Conservation (phyloP, 805 yeast species). For the Ogataea parapolymorpha region DNA sequence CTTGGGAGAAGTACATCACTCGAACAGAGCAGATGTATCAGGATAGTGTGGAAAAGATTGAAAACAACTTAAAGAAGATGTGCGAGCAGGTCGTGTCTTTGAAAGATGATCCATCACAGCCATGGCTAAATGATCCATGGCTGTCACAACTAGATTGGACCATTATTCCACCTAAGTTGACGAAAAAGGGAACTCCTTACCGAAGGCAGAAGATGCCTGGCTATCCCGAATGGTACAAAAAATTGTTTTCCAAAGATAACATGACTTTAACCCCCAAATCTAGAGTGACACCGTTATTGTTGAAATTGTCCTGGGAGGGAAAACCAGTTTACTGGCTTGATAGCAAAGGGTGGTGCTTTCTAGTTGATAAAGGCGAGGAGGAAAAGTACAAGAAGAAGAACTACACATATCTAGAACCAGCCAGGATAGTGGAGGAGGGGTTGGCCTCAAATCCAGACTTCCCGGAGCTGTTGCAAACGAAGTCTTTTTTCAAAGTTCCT, state of each 20-base stretch:
- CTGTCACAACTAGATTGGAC: slow-evolving; percentile 87
- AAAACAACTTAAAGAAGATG: slow-evolving; percentile 51
- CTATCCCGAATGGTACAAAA: slow-evolving; percentile 90
- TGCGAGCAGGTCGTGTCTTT: slow-evolving; percentile 56
- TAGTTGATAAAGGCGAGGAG: slow-evolving; percentile 45
- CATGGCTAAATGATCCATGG: slow-evolving; percentile 75
- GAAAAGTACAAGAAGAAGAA: slow-evolving; percentile 37
- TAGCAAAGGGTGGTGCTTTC: slow-evolving; percentile 84
- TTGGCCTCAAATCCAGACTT: slow-evolving; percentile 5
- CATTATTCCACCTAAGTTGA: slow-evolving; percentile 52
- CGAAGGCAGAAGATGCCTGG: slow-evolving; percentile 84
- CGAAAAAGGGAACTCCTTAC: slow-evolving; percentile 64
- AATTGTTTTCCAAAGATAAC: slow-evolving; percentile 38
- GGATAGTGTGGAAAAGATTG: slow-evolving; percentile 53
- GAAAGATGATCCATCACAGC: slow-evolving; percentile 41
- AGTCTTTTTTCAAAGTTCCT: slow-evolving; percentile 64
- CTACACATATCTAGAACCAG: slow-evolving; percentile 28
- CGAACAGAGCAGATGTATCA: slow-evolving; percentile 67
- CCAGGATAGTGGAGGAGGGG: slow-evolving; percentile 16
- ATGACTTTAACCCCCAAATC: slow-evolving; percentile 67
- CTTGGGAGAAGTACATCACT: slow-evolving; percentile 73
- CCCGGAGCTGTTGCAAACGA: slow-evolving; percentile 15
- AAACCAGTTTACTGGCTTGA: slow-evolving; percentile 81
- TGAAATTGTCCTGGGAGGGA: slow-evolving; percentile 81
- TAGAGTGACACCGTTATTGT: slow-evolving; percentile 69